Percentiles rank a stretch among this genome's conserved stretches.
Conservation (phyloP, 768 basidiomycete species). For the Rhizopogon roseolus region DNA sequence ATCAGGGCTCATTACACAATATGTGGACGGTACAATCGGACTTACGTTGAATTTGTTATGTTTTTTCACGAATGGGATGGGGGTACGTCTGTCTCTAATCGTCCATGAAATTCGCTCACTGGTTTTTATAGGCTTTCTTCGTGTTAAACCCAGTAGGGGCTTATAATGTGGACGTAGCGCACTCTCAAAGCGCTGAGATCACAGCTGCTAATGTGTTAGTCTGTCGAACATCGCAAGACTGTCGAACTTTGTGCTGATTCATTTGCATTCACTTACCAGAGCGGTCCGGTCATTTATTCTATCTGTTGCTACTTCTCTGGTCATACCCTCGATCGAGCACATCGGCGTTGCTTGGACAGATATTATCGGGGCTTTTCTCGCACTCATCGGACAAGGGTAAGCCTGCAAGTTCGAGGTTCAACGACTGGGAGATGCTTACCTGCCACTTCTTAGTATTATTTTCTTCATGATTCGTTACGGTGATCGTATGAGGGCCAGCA, state of each 20-base stretch:
- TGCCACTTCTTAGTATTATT: conserved; percentile 38
- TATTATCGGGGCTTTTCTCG: conserved; percentile 38
- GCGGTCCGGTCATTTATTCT: conserved; percentile 43
- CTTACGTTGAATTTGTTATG: conserved; percentile 43
- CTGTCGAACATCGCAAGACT: background rate
- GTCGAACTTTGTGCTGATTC: no score
- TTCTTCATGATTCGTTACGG: conserved; percentile 53
- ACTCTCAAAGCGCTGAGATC: conserved; percentile 51
- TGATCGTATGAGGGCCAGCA: conserved; percentile 48
- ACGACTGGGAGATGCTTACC: conserved; percentile 12
- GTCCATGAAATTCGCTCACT: background rate
- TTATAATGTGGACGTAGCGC: conserved; percentile 56
- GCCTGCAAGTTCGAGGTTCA: conserved; percentile 14
- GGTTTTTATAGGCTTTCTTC: conserved; percentile 38
- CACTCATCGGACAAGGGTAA: conserved; percentile 50
- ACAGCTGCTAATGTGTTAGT: conserved; percentile 35
- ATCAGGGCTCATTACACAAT: conserved; percentile 42
- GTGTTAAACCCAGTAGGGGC: conserved; percentile 47
- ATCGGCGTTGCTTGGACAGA: conserved; percentile 51
- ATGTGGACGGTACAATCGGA: conserved; percentile 40
- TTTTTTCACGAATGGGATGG: conserved; percentile 56
- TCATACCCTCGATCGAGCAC: conserved; percentile 50
- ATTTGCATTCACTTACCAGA: conserved; percentile 25
- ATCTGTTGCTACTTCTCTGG: conserved; percentile 36
- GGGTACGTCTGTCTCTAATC: conserved; percentile 30